Evolutionary conservation across 192 early-diverging fungal genomes (phyloP), one percentile per base, ranked within the genome.

Genomic region (Coemansia sp.): DNA sequence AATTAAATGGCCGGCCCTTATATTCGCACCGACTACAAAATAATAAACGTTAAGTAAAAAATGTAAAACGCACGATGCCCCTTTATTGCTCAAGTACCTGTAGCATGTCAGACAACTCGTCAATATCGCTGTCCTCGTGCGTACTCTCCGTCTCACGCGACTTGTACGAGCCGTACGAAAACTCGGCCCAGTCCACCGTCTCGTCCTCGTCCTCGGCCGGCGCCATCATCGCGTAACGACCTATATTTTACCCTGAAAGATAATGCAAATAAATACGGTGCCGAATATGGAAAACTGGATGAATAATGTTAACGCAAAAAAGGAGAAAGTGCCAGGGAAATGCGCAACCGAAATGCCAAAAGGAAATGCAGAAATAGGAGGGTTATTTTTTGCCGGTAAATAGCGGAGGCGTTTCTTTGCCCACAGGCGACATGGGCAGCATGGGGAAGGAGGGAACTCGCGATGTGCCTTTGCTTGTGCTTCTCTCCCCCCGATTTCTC

Each of bases 181-280:
- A 74, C 16, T 65, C 72, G 0, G 62, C 65, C 72, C 72, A 74
- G 41, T 64, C 58, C 2, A 67, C 60, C 0, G 57, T 50, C 31
- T 75, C 72, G 63, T 75, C 72, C 23, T 74, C 72, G 35, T 75
- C 73, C 1, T 62, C 73, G 2, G 67, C 63, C 23, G 67, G 73
- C 25, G 67, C 67, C 73, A 75, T 75, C 73, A 69, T 74, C 51
- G 64, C 17, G 9, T 55, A 16, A 12, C 29, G 27, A 31, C 53
- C 53, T 55, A 55, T 31, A 54, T n/a, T 4, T n/a, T 4, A 51
- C 14, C 19, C 27, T 19, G 23, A 47, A 37, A 26, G 53, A 64
- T 39, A 61, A 59, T 65, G 25, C 26, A 55, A 35, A 26, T 7
- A 37, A 23, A 19, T 10, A 47, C 45, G 59, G 26, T 41, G 26